phyloP scores from a whole-genome alignment of 441 rosid species.

The Dalechampia spathulata region DNA sequence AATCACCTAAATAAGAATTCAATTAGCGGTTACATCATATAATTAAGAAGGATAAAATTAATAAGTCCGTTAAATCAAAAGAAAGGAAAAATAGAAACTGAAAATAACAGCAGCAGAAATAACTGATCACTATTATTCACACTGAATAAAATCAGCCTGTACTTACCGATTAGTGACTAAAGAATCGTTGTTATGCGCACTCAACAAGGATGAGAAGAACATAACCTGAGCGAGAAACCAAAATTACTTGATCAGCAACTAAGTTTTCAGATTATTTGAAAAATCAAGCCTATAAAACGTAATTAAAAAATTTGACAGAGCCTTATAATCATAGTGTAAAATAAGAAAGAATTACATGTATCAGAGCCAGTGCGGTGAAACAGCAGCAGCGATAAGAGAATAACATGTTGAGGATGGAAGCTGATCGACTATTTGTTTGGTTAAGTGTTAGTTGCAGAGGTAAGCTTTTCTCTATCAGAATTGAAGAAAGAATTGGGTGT shows the following conservation, averaged over 20 bases:
- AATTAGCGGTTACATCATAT: background rate
- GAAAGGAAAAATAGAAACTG: background rate
- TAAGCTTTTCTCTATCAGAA: no score
- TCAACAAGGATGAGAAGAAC: slow-evolving; percentile 20
- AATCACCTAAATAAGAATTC: no score
- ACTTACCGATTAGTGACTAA: slow-evolving; percentile 27
- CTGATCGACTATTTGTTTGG: no score
- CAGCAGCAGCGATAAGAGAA: no score
- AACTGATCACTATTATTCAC: background rate
- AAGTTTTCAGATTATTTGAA: background rate
- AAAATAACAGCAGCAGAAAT: no score
- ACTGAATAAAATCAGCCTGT: background rate
- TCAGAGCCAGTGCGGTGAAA: no score
- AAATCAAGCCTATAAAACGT: background rate
- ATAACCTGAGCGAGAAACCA: slow-evolving; percentile 30
- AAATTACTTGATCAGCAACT: background rate
- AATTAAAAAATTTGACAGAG: no score
- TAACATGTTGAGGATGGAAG: no score
- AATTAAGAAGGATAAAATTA: background rate
- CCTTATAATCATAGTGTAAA: no score
- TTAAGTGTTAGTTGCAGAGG: background rate
- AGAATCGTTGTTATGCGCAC: slow-evolving; percentile 24
- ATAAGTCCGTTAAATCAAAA: background rate
- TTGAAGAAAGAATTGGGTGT: no score
- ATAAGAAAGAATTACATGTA: no score